Percentiles rank a stretch among this genome's conserved stretches.
Evolutionary conservation across 768 basidiomycete species (phyloP).

Genomic region (Tricholoma sp.): DNA sequence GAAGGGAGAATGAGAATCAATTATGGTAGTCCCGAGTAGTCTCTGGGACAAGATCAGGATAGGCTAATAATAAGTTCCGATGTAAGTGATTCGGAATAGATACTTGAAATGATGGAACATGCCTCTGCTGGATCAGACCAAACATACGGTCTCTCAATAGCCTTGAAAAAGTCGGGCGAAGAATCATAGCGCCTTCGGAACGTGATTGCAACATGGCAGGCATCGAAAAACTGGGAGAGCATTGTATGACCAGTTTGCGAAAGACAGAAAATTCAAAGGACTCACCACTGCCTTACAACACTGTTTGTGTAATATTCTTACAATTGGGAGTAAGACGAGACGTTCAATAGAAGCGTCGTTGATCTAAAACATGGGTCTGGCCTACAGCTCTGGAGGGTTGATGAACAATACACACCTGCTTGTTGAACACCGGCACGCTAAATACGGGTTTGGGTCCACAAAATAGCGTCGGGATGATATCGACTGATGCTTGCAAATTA

Average conservation of each 20-base stretch:
- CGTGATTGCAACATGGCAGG: conserved; percentile 29
- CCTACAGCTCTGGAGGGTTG: background rate
- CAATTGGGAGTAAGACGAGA: conserved; percentile 7
- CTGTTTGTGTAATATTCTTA: conserved; percentile 31
- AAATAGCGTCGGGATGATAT: background rate
- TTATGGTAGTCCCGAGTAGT: conserved; percentile 29
- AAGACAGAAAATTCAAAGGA: conserved; percentile 5
- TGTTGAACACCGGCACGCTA: conserved; percentile 24
- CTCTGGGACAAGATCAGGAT: conserved; percentile 20
- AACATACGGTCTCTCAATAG: conserved; percentile 34
- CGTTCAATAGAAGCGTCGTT: conserved; percentile 14
- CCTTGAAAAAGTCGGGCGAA: conserved; percentile 19
- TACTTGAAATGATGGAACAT: conserved; percentile 8
- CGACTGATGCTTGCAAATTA: background rate
- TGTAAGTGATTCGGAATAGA: background rate
- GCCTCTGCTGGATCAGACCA: conserved; percentile 55
- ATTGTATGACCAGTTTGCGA: conserved; percentile 1
- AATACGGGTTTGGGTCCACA: conserved; percentile 21
- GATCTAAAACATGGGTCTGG: conserved; percentile 12
- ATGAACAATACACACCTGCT: conserved; percentile 20
- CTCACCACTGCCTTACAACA: conserved; percentile 36
- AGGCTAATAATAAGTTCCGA: conserved; percentile 14
- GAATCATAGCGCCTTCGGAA: conserved; percentile 37
- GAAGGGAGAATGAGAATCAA: conserved; percentile 41
- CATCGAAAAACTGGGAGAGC: conserved; percentile 33